Base-by-base conservation (phyloP, 441 rosid species). In the Croton setiger region DNA sequence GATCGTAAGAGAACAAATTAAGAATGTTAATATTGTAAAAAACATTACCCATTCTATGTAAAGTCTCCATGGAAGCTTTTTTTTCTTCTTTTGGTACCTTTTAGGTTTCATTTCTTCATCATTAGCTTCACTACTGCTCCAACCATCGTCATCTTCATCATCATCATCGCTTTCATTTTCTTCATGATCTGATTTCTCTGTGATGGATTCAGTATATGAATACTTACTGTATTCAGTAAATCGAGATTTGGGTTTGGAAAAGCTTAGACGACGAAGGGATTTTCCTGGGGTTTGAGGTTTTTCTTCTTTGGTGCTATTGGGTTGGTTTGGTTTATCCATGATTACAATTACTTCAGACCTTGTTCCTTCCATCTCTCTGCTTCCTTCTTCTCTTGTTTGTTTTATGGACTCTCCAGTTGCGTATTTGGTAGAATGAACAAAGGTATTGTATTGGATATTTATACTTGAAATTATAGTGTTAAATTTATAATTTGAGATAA, bases 181-280 rank as follows among this genome's bases (percentile, higher is more conserved):
- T 20, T 61, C 65, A 13, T 14, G 17, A 18, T 35, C 8, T 7
- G 15, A 3, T n/a, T 8, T 21, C 20, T 58, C 48, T 1, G 7
- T 2, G 48, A 44, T 44, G 48, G 7, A 7, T 44, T 44, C 4
- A 35, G 70, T 31, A 51, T 52, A 18, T 66, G 71, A 64, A 21
- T 44, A 63, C 37, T 39, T 23, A 9, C 53, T 36, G 13, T 53
- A 36, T 51, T 79, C 83, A 0, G 70, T 58, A 53, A 76, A 74
- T 13, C 83, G 83, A 49, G 83, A 63, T 73, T 59, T 76, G 67
- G 80, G 78, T 60, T 76, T 79, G 49, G 80, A 70, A 41, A 79
- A 68, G 69, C 66, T 70, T 56, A 71, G 68, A 41, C 74, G 74
- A 23, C 54, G 66, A 44, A 67, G 61, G 62, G 66, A 37, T 62